A percentile compares a stretch with the other conserved stretches of the same genome.
phyloP scores from a whole-genome alignment of 2,329 filamentous ascomycete genomes.

The Talaromyces albobiverticillius region DNA sequence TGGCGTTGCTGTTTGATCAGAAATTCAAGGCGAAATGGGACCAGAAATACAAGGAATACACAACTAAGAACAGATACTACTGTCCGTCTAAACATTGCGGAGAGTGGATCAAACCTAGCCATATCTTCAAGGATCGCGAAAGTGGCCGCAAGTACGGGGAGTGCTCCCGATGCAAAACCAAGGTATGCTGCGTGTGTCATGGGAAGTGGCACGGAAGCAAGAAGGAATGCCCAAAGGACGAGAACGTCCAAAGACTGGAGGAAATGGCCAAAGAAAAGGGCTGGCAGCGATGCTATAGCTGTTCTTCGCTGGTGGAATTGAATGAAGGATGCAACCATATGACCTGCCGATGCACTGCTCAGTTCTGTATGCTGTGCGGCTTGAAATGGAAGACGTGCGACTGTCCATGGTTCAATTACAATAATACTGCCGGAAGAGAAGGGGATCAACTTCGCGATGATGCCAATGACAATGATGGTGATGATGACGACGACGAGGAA shows the following conservation, averaged over 20 bases:
- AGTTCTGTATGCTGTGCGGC: constrained; percentile 87
- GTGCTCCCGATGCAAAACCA: constrained; percentile 69
- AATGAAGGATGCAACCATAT: constrained; percentile 86
- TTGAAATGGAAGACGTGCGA: constrained; percentile 78
- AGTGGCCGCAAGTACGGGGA: constrained; percentile 63
- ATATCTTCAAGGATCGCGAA: constrained; percentile 57
- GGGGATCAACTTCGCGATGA: constrained; percentile 50
- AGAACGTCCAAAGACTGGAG: constrained; percentile 42
- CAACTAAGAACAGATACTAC: constrained; percentile 71
- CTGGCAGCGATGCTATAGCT: constrained; percentile 77
- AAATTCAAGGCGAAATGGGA: constrained; percentile 80
- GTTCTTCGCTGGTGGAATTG: constrained; percentile 72
- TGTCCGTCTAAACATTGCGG: constrained; percentile 72
- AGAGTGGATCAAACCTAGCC: constrained; percentile 72
- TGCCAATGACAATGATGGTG: too few species aligned
- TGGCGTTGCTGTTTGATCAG: constrained; percentile 69
- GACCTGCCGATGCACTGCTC: constrained; percentile 77
- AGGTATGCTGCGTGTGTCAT: constrained; percentile 72
- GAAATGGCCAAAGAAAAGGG: constrained; percentile 68
- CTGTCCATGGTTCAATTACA: constrained; percentile 75
- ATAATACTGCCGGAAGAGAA: constrained; percentile 50
- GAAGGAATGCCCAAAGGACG: constrained; percentile 61
- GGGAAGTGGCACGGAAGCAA: constrained; percentile 66
- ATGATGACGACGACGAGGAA: too few species aligned
- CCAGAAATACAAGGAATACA: constrained; percentile 72